Evolutionary conservation across 768 basidiomycete species (phyloP).

Genomic region (Phaeotremella fagi): DNA sequence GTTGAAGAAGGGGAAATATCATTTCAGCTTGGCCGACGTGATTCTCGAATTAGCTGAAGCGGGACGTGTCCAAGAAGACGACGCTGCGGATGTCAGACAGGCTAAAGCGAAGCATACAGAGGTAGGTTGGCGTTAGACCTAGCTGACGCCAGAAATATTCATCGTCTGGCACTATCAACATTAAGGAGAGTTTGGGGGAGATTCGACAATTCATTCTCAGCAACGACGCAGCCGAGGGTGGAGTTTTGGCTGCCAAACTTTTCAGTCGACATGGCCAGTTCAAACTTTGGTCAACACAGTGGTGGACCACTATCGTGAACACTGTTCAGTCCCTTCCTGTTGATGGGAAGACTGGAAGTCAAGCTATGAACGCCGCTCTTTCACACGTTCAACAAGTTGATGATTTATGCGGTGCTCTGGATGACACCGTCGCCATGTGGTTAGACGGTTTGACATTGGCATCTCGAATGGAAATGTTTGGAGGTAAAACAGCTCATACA

Average conservation of each 20-base stretch:
- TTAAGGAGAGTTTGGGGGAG: conserved; percentile 9
- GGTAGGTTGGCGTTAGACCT: conserved; percentile 6
- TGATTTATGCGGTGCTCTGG: conserved; percentile 2
- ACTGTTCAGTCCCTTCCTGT: conserved; percentile 3
- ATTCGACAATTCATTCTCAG: conserved; percentile 6
- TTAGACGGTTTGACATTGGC: conserved; percentile 6
- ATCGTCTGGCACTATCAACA: not conserved
- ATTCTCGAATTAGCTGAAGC: conserved; percentile 20
- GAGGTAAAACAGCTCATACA: not conserved
- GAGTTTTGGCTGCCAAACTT: conserved; percentile 9
- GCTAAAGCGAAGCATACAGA: conserved; percentile 7
- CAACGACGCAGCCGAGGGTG: conserved; percentile 1
- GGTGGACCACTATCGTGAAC: conserved; percentile 20
- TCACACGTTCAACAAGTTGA: conserved; percentile 16
- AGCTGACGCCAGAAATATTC: not conserved
- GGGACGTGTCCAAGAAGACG: conserved; percentile 22
- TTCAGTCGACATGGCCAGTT: conserved; percentile 22
- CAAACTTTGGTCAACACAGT: conserved; percentile 14
- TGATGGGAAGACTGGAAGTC: not conserved
- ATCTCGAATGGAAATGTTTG: conserved; percentile 10
- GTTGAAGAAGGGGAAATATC: conserved; percentile 10
- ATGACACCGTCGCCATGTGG: conserved; percentile 18
- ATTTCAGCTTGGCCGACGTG: conserved; percentile 12
- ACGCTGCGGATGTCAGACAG: conserved; percentile 20
- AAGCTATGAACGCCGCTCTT: conserved; percentile 1